Conservation (phyloP, 73 alveolate species). For the Paramecium bursaria region DNA sequence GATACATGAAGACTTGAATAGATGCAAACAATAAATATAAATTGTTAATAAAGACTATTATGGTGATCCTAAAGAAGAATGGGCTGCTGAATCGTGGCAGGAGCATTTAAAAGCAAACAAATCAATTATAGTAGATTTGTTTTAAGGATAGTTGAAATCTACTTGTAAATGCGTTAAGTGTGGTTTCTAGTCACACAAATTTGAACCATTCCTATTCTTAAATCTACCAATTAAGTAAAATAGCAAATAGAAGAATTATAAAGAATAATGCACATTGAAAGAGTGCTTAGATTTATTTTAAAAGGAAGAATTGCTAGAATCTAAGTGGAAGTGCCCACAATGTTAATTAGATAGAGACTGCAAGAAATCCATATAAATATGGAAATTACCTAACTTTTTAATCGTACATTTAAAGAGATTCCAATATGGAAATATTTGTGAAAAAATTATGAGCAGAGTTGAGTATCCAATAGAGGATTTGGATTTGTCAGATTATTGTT, state of each 20-base stretch:
- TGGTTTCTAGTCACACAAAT: constrained; percentile 76
- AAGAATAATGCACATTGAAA: constrained; percentile 41
- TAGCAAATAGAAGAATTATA: constrained; percentile 22
- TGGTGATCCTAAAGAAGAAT: constrained; percentile 84
- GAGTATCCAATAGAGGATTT: constrained; percentile 85
- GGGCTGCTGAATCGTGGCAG: constrained; percentile 90
- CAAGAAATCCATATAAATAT: constrained; percentile 80
- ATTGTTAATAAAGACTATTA: constrained; percentile 83
- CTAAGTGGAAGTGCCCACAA: constrained; percentile 87
- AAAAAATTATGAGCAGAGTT: constrained; percentile 77
- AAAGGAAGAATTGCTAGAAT: constrained; percentile 81
- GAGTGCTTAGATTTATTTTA: constrained; percentile 88
- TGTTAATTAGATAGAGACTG: constrained; percentile 81
- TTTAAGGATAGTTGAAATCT: constrained; percentile 95
- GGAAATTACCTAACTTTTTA: constrained; percentile 89
- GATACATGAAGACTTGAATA: constrained; percentile 84
- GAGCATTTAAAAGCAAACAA: constrained; percentile 86
- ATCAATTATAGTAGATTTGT: constrained; percentile 91
- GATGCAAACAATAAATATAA: constrained; percentile 62
- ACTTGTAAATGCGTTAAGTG: constrained; percentile 86
- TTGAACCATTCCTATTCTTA: constrained; percentile 91
- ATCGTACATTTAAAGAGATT: constrained; percentile 90
- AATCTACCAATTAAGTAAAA: constrained; percentile 85
- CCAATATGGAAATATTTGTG: constrained; percentile 62
- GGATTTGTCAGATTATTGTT: constrained; percentile 70